Evolutionary conservation across 257 asterid species (phyloP).

Genomic region (Eucommia ulmoides): DNA sequence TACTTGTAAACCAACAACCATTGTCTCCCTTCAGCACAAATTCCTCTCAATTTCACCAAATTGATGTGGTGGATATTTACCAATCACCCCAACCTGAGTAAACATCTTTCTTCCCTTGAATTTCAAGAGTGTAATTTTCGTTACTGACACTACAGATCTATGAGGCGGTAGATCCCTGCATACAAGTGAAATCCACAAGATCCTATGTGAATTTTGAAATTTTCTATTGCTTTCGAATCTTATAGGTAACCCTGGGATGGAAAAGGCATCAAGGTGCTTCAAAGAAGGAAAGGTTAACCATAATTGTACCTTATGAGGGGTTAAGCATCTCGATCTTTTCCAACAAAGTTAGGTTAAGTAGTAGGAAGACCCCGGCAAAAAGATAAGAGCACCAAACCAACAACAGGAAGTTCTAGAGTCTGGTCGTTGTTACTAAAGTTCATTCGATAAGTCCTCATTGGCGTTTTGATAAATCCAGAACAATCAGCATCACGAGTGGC

Average conservation of each 20-base stretch:
- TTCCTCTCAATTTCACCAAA: slow-evolving; percentile 59
- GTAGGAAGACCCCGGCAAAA: slow-evolving; percentile 26
- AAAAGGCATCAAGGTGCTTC: slow-evolving; percentile 27
- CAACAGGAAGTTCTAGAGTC: slow-evolving; percentile 21
- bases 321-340: slow-evolving; percentile 14
- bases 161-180: slow-evolving; percentile 46
- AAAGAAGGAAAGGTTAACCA: slow-evolving; percentile 8
- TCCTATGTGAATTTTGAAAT: slow-evolving; percentile 46
- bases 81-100: slow-evolving; percentile 57
- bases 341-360: slow-evolving; percentile 31
- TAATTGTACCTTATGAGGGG: slow-evolving; percentile 7
- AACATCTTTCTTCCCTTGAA: slow-evolving; percentile 51
- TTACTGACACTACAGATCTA: slow-evolving; percentile 50
- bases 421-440: slow-evolving; percentile 5
- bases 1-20: slow-evolving; percentile 63
- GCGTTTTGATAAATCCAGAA: slow-evolving; percentile 34
- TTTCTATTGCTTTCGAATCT: slow-evolving; percentile 44
- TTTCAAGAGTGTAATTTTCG: slow-evolving; percentile 31
- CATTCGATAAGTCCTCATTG: slow-evolving; percentile 10
- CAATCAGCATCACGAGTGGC: slow-evolving; percentile 9
- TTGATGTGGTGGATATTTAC: slow-evolving; percentile 63
- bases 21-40: slow-evolving; percentile 43
- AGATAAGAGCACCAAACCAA: slow-evolving; percentile 43
- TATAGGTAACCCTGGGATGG: slow-evolving; percentile 52
- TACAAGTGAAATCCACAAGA: slow-evolving; percentile 65